Conservation (phyloP, 228 moss, liverwort and hornwort species). For the Sphagnum magellanicum region DNA sequence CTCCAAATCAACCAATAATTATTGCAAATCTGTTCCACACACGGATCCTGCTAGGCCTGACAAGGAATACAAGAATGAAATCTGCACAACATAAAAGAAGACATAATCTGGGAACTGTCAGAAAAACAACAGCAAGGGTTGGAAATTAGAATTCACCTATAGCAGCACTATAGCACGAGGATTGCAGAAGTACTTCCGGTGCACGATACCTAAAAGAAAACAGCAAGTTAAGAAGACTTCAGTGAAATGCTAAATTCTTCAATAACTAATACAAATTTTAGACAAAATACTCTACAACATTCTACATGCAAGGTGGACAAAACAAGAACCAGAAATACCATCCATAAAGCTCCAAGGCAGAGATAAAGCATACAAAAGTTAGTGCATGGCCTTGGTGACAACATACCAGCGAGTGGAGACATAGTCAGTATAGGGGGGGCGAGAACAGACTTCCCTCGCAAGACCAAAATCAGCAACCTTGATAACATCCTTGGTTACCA, state of each 20-base stretch:
- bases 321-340: not conserved
- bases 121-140: too few relatives aligned
- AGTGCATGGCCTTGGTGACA: not conserved
- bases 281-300: not conserved
- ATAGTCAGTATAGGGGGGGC: slow-evolving; percentile 50
- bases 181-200: slow-evolving; percentile 49
- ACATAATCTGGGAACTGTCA: too few relatives aligned
- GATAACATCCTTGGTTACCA: slow-evolving; percentile 49
- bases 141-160: slow-evolving; percentile 19
- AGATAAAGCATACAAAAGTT: not conserved
- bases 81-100: too few relatives aligned
- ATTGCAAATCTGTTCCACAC: too few relatives aligned
- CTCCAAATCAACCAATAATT: too few relatives aligned
- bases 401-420: slow-evolving; percentile 55
- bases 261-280: too few relatives aligned
- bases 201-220: slow-evolving; percentile 40
- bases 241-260: too few relatives aligned
- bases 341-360: too few relatives aligned
- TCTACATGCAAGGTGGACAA: not conserved
- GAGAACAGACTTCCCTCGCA: slow-evolving; percentile 50
- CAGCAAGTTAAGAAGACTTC: not conserved
- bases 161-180: slow-evolving; percentile 42
- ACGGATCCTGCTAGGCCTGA: too few relatives aligned
- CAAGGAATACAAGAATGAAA: too few relatives aligned
- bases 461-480: slow-evolving; percentile 62